Evolutionary conservation across 192 early-diverging fungal genomes (phyloP).

Genomic region (Coemansia sp.): DNA sequence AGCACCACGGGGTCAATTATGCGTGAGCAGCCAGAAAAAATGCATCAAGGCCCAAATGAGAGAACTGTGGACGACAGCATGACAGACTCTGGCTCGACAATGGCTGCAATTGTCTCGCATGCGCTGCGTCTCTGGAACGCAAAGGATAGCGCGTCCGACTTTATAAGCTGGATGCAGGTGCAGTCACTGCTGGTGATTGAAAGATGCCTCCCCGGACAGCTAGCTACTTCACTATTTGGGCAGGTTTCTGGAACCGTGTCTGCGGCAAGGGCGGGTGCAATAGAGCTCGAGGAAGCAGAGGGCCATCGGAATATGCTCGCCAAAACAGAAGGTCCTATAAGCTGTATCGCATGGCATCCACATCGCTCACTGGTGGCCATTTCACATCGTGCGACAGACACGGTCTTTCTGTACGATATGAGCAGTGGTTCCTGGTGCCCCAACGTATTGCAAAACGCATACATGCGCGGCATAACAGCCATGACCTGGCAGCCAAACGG

Average conservation of each 20-base stretch:
- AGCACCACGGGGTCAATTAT: background rate
- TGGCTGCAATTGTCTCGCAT: conserved; percentile 7
- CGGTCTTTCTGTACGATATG: conserved; percentile 67
- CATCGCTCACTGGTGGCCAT: conserved; percentile 65
- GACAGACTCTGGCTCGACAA: background rate
- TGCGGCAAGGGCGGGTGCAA: conserved; percentile 19
- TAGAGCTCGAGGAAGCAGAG: conserved; percentile 19
- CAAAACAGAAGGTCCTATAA: conserved; percentile 45
- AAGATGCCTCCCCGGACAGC: conserved; percentile 31
- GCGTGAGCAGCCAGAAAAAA: background rate
- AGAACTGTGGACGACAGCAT: no score
- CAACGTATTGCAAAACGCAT: conserved; percentile 35
- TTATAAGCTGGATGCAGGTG: conserved; percentile 1
- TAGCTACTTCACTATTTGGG: conserved; percentile 23
- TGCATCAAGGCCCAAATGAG: background rate
- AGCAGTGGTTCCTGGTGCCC: conserved; percentile 52
- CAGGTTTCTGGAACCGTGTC: conserved; percentile 21
- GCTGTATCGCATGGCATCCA: conserved; percentile 73
- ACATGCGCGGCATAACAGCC: conserved; percentile 41
- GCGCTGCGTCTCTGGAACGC: conserved; percentile 41
- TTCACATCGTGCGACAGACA: conserved; percentile 59
- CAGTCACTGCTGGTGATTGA: conserved; percentile 17
- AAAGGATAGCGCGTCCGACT: conserved; percentile 22
- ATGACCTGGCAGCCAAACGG: conserved; percentile 51
- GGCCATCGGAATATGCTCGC: conserved; percentile 30